Conservation (phyloP, 2,329 filamentous ascomycete species). For the Leptographium flavum region DNA sequence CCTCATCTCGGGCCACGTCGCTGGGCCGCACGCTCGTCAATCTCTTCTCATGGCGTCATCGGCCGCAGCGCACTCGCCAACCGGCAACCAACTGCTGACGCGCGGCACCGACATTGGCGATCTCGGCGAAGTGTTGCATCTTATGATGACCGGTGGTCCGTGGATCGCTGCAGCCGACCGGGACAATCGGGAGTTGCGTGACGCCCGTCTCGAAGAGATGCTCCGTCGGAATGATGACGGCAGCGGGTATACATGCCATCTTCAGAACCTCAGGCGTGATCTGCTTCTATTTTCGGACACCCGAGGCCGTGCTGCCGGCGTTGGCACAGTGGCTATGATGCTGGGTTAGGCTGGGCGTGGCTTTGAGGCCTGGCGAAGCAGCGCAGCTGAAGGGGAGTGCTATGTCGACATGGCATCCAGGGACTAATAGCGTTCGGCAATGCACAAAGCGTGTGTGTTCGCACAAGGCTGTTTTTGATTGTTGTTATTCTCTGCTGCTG, state of each 20-base stretch:
- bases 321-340: not conserved
- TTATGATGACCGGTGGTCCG: slow-evolving; percentile 25
- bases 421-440: no score
- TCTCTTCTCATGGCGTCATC: slow-evolving; percentile 14
- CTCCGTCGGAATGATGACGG: not conserved
- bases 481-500: no score
- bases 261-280: not conserved
- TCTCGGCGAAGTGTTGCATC: slow-evolving; percentile 23
- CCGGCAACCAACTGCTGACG: not conserved
- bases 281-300: not conserved
- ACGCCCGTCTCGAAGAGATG: not conserved
- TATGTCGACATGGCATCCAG: not conserved
- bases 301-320: not conserved
- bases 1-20: slow-evolving; percentile 24
- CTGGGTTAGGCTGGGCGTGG: not conserved
- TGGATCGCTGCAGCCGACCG: not conserved
- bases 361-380: not conserved
- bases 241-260: not conserved
- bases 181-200: not conserved
- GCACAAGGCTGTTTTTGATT: no score
- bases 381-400: not conserved
- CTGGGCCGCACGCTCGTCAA: not conserved
- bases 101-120: slow-evolving; percentile 22
- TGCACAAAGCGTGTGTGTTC: no score
- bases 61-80: no score